phyloP scores from a whole-genome alignment of 1,139 yeast genomes.

The Protomyces arabidopsidicola region DNA sequence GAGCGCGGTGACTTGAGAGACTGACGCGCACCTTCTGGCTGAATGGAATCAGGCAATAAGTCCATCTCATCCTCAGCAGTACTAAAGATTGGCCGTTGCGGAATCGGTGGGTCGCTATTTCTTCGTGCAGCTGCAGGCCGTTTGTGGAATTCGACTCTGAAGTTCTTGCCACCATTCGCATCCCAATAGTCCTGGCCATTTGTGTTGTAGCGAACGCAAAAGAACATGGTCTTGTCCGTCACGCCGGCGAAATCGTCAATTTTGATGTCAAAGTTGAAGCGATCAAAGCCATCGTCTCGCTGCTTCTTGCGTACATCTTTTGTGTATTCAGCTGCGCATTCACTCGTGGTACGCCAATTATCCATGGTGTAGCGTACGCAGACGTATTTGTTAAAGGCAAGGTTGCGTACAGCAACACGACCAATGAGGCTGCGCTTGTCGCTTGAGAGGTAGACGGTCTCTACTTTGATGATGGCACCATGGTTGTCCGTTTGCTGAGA shows the following conservation, averaged over 20 bases:
- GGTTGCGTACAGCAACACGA: constrained; percentile 65
- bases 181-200: constrained; percentile 66
- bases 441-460: constrained; percentile 56
- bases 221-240: constrained; percentile 41
- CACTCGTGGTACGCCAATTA: constrained; percentile 67
- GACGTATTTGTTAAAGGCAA: constrained; percentile 60
- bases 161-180: constrained; percentile 59
- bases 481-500: constrained; percentile 37
- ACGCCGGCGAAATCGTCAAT: constrained; percentile 40
- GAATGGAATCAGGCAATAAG: neutral
- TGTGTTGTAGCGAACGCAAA: constrained; percentile 59
- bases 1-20: constrained; percentile 19
- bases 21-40: neutral
- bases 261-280: constrained; percentile 48
- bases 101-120: constrained; percentile 16
- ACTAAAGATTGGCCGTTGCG: neutral
- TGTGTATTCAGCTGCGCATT: constrained; percentile 61
- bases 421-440: constrained; percentile 61
- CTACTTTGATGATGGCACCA: constrained; percentile 51
- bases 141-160: constrained; percentile 48
- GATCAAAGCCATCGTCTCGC: constrained; percentile 40
- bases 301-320: constrained; percentile 50
- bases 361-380: constrained; percentile 64
- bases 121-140: neutral
- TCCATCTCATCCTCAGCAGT: constrained; percentile 19